Percentiles rank a stretch among this genome's conserved stretches.
Evolutionary conservation across 2,329 filamentous ascomycete genomes (phyloP).

Genomic region (Ophiocordyceps robertsii): DNA sequence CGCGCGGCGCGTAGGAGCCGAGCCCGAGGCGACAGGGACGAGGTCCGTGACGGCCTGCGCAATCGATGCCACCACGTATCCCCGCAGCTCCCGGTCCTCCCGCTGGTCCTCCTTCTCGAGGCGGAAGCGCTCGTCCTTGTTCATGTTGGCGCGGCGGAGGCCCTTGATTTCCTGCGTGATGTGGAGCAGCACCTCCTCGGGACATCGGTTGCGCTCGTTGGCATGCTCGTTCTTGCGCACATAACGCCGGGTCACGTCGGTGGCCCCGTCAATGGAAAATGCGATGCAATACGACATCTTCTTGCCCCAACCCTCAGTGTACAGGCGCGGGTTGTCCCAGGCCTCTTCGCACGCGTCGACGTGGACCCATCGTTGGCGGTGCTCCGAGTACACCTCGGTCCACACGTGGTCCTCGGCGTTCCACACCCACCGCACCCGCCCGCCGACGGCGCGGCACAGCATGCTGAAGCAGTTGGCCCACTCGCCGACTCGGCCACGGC

Average conservation of each 20-base stretch:
- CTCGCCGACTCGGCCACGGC: slow-evolving; percentile 78
- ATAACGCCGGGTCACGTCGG: slow-evolving; percentile 53
- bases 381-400: slow-evolving; percentile 94
- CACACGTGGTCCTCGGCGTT: slow-evolving; percentile 95
- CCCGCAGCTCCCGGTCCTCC: slow-evolving; percentile 63
- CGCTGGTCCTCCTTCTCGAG: slow-evolving; percentile 68
- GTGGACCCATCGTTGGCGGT: slow-evolving; percentile 90
- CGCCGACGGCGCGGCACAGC: slow-evolving; percentile 86
- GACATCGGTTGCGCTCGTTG: slow-evolving; percentile 61
- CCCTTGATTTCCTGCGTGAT: slow-evolving; percentile 85
- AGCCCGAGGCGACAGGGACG: slow-evolving; percentile 32
- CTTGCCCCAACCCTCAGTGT: slow-evolving; percentile 90
- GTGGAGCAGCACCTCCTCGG: slow-evolving; percentile 82
- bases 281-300: slow-evolving; percentile 96
- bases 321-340: slow-evolving; percentile 88
- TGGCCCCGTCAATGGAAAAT: slow-evolving; percentile 78
- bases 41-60: slow-evolving; percentile 59
- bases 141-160: slow-evolving; percentile 69
- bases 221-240: slow-evolving; percentile 61
- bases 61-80: slow-evolving; percentile 61
- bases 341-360: slow-evolving; percentile 89
- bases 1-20: slow-evolving; percentile 9
- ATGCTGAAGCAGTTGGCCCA: slow-evolving; percentile 99
- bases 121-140: slow-evolving; percentile 72
- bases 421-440: slow-evolving; percentile 93